Conservation (phyloP, 1,139 yeast species). For the Diutina neorugosa region DNA sequence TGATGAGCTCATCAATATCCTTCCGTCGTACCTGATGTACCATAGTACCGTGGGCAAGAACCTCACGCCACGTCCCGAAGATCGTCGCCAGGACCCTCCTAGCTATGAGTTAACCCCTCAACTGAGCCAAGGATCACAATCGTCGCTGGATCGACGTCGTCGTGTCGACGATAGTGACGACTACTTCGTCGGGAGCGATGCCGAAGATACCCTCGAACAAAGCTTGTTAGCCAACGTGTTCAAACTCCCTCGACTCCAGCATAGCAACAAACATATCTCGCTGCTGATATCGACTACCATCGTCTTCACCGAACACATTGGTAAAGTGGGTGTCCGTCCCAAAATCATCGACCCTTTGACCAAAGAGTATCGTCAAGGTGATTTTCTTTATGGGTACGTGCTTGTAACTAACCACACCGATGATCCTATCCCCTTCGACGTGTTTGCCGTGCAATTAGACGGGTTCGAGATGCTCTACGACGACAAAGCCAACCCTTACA, state of each 20-base stretch:
- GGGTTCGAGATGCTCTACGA: slow-evolving; percentile 8
- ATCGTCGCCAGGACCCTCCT: slow-evolving; percentile 2
- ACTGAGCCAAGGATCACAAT: background rate
- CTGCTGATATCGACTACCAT: background rate
- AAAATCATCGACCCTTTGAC: background rate
- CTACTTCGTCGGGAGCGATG: background rate
- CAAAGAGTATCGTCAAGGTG: background rate
- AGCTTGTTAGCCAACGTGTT: background rate
- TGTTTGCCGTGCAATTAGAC: slow-evolving; percentile 9
- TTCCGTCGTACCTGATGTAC: slow-evolving; percentile 2
- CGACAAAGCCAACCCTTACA: slow-evolving; percentile 5
- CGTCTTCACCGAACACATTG: background rate
- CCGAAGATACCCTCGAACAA: background rate
- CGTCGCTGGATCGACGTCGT: background rate
- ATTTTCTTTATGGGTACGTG: background rate
- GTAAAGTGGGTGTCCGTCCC: background rate
- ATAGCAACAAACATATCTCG: background rate
- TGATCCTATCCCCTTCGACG: slow-evolving; percentile 6
- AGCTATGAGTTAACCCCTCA: background rate
- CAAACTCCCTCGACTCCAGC: background rate
- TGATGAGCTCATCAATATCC: background rate
- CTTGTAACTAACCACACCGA: background rate
- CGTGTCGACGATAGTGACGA: background rate
- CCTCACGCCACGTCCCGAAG: background rate
- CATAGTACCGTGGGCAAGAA: background rate